Conservation (phyloP, 495 filamentous ascomycete species). For the Aspergillus conjunctus region DNA sequence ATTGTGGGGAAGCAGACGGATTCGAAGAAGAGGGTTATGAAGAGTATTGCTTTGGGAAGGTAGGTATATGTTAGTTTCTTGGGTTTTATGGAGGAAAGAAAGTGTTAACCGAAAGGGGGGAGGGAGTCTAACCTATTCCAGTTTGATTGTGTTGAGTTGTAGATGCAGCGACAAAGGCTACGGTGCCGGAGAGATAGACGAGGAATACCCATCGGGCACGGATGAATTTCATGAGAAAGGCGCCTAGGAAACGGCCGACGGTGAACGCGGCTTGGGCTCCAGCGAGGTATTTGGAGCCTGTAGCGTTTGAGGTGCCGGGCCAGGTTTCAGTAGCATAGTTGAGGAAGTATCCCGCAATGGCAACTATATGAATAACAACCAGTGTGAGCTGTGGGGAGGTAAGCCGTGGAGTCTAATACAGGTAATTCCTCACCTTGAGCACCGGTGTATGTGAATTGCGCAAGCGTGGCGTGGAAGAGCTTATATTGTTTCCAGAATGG, state of each 20-base stretch:
- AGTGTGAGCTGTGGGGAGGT: not conserved
- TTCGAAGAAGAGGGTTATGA: constrained; percentile 62
- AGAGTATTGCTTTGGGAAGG: constrained; percentile 47
- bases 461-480: constrained; percentile 63
- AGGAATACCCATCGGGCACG: constrained; percentile 56
- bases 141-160: constrained; percentile 39
- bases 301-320: constrained; percentile 36
- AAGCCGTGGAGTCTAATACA: not conserved
- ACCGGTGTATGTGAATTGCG: constrained; percentile 76
- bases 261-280: constrained; percentile 60
- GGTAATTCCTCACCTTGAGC: constrained; percentile 51
- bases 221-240: constrained; percentile 53
- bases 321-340: constrained; percentile 54
- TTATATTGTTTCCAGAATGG: constrained; percentile 53
- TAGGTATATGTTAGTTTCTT: not conserved
- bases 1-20: constrained; percentile 65
- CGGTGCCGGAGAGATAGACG: constrained; percentile 39
- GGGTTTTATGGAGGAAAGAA: not conserved
- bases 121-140: constrained; percentile 42
- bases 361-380: constrained; percentile 42
- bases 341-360: constrained; percentile 67
- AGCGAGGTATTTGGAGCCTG: constrained; percentile 56
- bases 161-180: constrained; percentile 44
- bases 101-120: not conserved
- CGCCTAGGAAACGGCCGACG: constrained; percentile 54